Evolutionary conservation across 306 rosid species (phyloP), one percentile per base, ranked within the genome.

Genomic region (Crataegus laevigata): DNA sequence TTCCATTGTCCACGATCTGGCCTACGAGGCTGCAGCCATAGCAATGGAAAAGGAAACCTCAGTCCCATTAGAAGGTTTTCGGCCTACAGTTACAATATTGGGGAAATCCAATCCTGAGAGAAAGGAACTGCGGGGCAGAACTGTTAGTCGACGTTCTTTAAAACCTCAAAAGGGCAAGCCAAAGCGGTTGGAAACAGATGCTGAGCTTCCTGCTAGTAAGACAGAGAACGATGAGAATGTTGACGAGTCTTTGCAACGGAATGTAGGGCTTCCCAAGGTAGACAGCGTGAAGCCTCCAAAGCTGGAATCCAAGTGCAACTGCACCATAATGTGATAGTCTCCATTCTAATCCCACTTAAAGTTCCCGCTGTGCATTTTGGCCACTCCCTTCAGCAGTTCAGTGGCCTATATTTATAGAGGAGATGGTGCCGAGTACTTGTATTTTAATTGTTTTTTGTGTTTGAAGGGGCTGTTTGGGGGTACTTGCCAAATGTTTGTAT

Each of bases 271-370:
- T 82, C 92, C 96, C 88, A 86, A 90, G 87, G 77, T 86, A 50
- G 97, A 94, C 64, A 74, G 83, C 71, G 76, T 82, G 89, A 92
- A 89, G 87, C 96, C 97, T 73, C 90, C 87, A 6, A 88, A 89
- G 87, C 92, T 92, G 78, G 97, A 94, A 86, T 91, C 90, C 18
- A 94, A 94, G 84, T 94, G 99, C 85, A 94, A 94, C 75, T 94
- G 99, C 96, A 84, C 86, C 54, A 89, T 94, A 86, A 94, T 94
- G 97, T 94, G 91, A 94, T 80, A 67, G 69, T 42, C n/a, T 42
- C 42, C 43, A n/a, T 25, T 40, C 55, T 26, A 25, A 6, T 38
- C 26, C 29, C 63, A 73, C 79, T 64, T 42, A 40, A 51, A 72
- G 40, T 43, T 77, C 75, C 68, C 50, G 32, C 69, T 54, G 28